These are phyloP conservation scores for Fragosphaeria purpurea DNA, from an alignment of 2,329 filamentous ascomycete genomes.

Conservation along the genomic window DNA sequence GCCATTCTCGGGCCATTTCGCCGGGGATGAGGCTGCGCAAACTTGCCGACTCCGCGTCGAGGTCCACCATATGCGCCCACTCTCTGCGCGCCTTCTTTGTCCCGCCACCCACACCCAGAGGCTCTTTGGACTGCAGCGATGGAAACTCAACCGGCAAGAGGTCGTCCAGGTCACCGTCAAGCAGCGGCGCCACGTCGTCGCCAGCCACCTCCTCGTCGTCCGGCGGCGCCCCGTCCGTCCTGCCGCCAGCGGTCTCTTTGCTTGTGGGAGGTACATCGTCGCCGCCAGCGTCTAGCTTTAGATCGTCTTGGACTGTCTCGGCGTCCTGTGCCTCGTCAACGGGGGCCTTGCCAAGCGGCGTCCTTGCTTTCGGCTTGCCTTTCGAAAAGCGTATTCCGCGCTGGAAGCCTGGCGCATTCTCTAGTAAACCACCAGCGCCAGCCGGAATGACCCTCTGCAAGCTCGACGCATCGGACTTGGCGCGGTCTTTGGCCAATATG, in stretches of 20 bases:
- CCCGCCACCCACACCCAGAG: constrained; percentile 55
- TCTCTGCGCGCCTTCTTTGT: constrained; percentile 68
- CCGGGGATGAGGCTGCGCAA: constrained; percentile 78
- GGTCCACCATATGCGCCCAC: constrained; percentile 98
- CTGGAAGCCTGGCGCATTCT: constrained; percentile 70
- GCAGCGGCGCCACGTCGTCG: constrained; percentile 36
- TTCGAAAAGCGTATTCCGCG: constrained; percentile 66
- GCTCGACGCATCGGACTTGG: constrained; percentile 8
- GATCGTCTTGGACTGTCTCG: constrained; percentile 57
- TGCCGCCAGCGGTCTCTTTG: constrained; percentile 14
- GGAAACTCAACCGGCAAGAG: constrained; percentile 89
- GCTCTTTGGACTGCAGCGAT: constrained; percentile 73
- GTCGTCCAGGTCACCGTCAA: constrained; percentile 58
- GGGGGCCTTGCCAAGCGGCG: neutral
- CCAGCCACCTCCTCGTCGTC: neutral
- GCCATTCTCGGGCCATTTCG: constrained; percentile 92
- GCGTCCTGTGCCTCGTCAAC: constrained; percentile 50
- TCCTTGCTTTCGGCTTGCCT: constrained; percentile 39
- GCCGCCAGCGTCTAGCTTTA: constrained; percentile 33
- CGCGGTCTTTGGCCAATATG: constrained; percentile 16
- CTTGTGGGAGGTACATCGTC: constrained; percentile 2
- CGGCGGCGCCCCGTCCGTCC: constrained; percentile 15
- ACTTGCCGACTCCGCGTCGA: constrained; percentile 87
- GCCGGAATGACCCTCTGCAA: constrained; percentile 70
- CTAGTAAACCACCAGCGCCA: constrained; percentile 63